phyloP scores from a whole-genome alignment of 1,284 basidiomycete genomes.

The Marasmius sp. region DNA sequence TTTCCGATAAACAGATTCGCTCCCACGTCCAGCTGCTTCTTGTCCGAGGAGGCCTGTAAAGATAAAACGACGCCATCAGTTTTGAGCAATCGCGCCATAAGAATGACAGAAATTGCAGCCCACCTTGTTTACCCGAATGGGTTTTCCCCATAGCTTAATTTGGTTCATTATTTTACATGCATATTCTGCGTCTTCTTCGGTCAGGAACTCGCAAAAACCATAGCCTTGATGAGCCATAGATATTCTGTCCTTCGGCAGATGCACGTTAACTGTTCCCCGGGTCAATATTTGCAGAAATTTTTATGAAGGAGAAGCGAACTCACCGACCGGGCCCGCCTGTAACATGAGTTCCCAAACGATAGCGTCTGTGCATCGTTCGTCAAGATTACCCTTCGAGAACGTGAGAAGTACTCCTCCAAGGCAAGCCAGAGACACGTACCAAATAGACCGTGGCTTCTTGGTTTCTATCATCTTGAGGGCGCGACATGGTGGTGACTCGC shows the following conservation, averaged over 20 bases:
- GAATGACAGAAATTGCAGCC: constrained; percentile 28
- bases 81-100: background rate
- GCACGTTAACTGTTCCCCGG: constrained; percentile 79
- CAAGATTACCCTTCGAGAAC: constrained; percentile 84
- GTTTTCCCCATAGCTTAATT: constrained; percentile 98
- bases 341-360: constrained; percentile 99
- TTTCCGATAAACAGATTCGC: constrained; percentile 97
- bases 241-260: constrained; percentile 99
- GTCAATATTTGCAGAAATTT: constrained; percentile 9
- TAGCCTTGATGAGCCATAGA: constrained; percentile 98
- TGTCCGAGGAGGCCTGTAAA: constrained; percentile 84
- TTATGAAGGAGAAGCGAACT: constrained; percentile 30
- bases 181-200: constrained; percentile 98
- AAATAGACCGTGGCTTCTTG: constrained; percentile 95
- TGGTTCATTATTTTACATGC: constrained; percentile 99
- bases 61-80: constrained; percentile 9
- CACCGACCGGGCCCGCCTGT: constrained; percentile 95
- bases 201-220: constrained; percentile 98
- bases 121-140: constrained; percentile 97
- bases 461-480: constrained; percentile 89
- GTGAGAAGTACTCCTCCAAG: background rate
- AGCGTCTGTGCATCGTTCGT: constrained; percentile 92
- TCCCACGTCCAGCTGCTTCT: constrained; percentile 97
- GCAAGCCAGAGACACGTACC: constrained; percentile 41
- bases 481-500: constrained; percentile 53